phyloP scores from a whole-genome alignment of 2,329 filamentous ascomycete species.

The Fusarium nisikadoi region DNA sequence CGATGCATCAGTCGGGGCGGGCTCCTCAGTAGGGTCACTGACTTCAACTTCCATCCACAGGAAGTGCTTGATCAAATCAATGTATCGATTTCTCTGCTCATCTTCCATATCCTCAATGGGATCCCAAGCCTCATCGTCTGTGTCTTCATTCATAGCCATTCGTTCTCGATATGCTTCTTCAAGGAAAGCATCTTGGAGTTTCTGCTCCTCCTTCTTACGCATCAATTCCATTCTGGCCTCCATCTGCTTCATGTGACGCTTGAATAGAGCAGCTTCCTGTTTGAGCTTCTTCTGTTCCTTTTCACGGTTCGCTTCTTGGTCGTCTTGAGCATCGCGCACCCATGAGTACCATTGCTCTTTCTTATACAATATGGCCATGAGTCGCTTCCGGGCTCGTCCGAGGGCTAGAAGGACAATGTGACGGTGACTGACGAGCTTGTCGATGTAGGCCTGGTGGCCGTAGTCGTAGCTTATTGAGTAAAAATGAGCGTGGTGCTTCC shows the following conservation, averaged over 20 bases:
- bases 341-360: slow-evolving; percentile 42
- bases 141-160: slow-evolving; percentile 28
- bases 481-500: slow-evolving; percentile 42
- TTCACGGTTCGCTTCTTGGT: slow-evolving; percentile 39
- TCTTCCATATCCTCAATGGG: slow-evolving; percentile 43
- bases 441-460: slow-evolving; percentile 42
- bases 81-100: slow-evolving; percentile 39
- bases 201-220: slow-evolving; percentile 42
- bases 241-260: slow-evolving; percentile 40
- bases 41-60: slow-evolving; percentile 41
- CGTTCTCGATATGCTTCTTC: slow-evolving; percentile 42
- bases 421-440: slow-evolving; percentile 40
- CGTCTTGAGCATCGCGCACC: slow-evolving; percentile 40
- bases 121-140: slow-evolving; percentile 42
- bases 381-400: slow-evolving; percentile 27
- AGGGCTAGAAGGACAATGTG: slow-evolving; percentile 33
- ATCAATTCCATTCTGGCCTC: slow-evolving; percentile 29
- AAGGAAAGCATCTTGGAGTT: slow-evolving; percentile 44
- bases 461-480: slow-evolving; percentile 41
- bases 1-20: not conserved
- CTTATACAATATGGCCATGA: slow-evolving; percentile 33
- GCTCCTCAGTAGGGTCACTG: not conserved
- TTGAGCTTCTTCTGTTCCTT: slow-evolving; percentile 46
- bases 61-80: slow-evolving; percentile 46
- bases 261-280: slow-evolving; percentile 45